phyloP scores from a whole-genome alignment of 192 early-diverging fungal genomes.

The Jimgerdemannia lactiflua region DNA sequence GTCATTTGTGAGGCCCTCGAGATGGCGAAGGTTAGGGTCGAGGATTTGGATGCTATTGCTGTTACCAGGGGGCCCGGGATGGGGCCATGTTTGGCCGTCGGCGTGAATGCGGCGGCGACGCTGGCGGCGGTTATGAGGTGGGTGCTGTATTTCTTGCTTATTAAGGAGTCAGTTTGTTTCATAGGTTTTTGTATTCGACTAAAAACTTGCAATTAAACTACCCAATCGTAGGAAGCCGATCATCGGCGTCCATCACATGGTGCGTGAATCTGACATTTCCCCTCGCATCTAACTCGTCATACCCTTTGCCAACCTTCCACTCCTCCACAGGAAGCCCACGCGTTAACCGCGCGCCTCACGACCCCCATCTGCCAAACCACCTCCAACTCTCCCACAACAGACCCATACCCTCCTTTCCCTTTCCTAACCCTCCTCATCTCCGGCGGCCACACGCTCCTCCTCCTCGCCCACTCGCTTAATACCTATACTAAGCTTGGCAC shows the following conservation, averaged over 20 bases:
- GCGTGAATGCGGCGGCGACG: conserved; percentile 70
- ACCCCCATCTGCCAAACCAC: conserved; percentile 16
- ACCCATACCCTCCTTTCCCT: conserved; percentile 51
- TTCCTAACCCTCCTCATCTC: conserved; percentile 71
- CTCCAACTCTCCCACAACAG: conserved; percentile 1
- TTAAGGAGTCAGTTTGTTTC: background rate
- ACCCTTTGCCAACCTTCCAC: background rate
- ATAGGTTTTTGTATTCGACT: background rate
- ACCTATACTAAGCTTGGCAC: conserved; percentile 60
- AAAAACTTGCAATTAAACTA: no score
- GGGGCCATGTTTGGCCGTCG: conserved; percentile 62
- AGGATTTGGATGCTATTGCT: conserved; percentile 67
- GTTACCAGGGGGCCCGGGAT: conserved; percentile 78
- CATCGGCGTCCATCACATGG: conserved; percentile 82
- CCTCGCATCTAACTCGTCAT: background rate
- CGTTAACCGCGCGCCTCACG: conserved; percentile 69
- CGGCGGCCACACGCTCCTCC: conserved; percentile 71
- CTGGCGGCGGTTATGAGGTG: conserved; percentile 59
- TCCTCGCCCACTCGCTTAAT: conserved; percentile 55
- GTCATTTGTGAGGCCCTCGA: conserved; percentile 62
- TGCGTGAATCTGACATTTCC: conserved; percentile 6
- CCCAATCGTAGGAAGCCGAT: conserved; percentile 49
- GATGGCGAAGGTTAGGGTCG: conserved; percentile 42
- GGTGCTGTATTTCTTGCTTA: background rate
- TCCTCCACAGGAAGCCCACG: conserved; percentile 65